Conservation (phyloP, 352 stramenopile genomes). For the Phytophthora cactorum region DNA sequence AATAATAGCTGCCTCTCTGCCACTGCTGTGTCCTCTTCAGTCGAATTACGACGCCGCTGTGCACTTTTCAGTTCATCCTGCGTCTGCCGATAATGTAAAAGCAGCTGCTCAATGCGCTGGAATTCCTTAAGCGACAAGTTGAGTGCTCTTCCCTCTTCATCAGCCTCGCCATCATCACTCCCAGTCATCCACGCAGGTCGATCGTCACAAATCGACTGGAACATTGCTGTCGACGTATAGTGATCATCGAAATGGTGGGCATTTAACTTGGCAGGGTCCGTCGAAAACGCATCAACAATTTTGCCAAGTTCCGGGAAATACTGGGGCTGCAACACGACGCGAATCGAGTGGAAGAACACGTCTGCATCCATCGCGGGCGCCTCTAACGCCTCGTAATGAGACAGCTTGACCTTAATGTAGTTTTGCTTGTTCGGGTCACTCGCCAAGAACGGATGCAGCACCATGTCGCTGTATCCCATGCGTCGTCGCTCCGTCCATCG, state of each 20-base stretch:
- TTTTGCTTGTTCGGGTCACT: constrained; percentile 70
- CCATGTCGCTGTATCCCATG: constrained; percentile 46
- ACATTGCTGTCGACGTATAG: constrained; percentile 60
- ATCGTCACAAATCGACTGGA: constrained; percentile 78
- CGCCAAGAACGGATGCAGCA: constrained; percentile 70
- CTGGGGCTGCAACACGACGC: constrained; percentile 79
- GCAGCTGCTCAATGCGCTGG: constrained; percentile 82
- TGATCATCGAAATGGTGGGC: constrained; percentile 28
- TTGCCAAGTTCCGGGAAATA: constrained; percentile 79
- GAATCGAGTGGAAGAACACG: constrained; percentile 85
- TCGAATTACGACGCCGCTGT: constrained; percentile 32
- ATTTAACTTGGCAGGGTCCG: constrained; percentile 27
- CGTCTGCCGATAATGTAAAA: constrained; percentile 82
- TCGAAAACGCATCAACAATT: constrained; percentile 71
- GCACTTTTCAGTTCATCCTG: constrained; percentile 64
- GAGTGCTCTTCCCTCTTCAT: constrained; percentile 32
- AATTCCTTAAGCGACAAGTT: constrained; percentile 85
- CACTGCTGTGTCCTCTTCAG: constrained; percentile 1
- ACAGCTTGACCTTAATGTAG: constrained; percentile 87
- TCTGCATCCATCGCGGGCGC: constrained; percentile 78
- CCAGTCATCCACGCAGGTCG: constrained; percentile 60
- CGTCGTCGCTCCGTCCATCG: constrained; percentile 32
- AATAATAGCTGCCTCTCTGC: constrained; percentile 29
- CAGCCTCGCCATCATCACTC: constrained; percentile 42
- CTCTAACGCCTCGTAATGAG: constrained; percentile 78